Evolutionary conservation across 2,329 filamentous ascomycete genomes (phyloP).

Genomic region (Paraphoma sp.): DNA sequence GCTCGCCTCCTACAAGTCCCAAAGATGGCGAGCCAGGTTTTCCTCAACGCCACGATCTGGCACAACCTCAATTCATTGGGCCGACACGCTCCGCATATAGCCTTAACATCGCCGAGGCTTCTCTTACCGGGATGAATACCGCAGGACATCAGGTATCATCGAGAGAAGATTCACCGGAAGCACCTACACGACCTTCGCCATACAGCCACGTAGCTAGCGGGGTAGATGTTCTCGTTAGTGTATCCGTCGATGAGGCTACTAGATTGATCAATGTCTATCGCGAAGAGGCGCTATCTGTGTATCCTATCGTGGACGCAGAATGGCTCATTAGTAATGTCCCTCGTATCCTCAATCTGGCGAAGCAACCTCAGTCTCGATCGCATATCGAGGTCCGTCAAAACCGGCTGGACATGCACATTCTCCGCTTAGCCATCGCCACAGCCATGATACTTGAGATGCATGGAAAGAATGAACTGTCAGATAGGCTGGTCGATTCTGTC

Average conservation of each 20-base stretch:
- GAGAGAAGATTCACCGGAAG: conserved; percentile 15
- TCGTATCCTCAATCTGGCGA: conserved; percentile 8
- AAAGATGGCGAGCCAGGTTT: conserved; percentile 2
- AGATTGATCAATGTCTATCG: conserved; percentile 21
- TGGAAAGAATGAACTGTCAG: conserved; percentile 19
- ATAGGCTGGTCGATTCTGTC: conserved; percentile 15
- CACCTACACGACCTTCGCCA: background rate
- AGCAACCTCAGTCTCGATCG: no score
- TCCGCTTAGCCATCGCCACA: conserved; percentile 22
- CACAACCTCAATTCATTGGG: conserved; percentile 24
- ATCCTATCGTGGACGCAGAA: conserved; percentile 22
- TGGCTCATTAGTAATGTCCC: conserved; percentile 11
- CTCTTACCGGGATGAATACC: conserved; percentile 21
- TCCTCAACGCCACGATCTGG: conserved; percentile 9
- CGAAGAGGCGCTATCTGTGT: conserved; percentile 20
- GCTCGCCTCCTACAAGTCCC: conserved; percentile 9
- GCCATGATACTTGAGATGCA: conserved; percentile 20
- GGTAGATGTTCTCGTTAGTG: conserved; percentile 7
- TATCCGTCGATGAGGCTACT: conserved; percentile 15
- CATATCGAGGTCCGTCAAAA: conserved; percentile 1
- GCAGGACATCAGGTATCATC: conserved; percentile 12
- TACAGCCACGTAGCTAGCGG: background rate
- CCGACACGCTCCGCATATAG: conserved; percentile 27
- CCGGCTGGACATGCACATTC: conserved; percentile 15
- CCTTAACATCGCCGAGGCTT: conserved; percentile 24